Conservation (phyloP, 768 basidiomycete genomes). For the Butyriboletus loyo region DNA sequence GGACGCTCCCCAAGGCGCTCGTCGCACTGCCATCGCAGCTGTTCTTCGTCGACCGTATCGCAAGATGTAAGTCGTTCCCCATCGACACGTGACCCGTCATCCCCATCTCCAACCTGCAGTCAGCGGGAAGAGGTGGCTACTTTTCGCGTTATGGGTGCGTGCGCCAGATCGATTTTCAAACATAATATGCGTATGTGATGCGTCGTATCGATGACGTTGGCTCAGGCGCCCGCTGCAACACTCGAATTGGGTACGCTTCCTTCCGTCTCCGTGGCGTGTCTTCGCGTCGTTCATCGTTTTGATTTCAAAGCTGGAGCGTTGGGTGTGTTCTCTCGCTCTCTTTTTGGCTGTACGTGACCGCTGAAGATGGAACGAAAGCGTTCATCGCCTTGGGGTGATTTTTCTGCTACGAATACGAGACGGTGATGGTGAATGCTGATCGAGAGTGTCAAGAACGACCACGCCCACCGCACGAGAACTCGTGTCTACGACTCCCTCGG, state of each 20-base stretch:
- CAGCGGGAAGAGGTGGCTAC: conserved; percentile 10
- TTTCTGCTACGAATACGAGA: background rate
- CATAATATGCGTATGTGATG: too few species aligned
- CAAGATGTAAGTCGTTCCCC: conserved; percentile 13
- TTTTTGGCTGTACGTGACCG: background rate
- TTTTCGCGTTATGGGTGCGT: conserved; percentile 16
- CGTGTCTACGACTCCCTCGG: conserved; percentile 3
- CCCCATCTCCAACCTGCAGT: conserved; percentile 3
- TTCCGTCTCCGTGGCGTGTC: background rate
- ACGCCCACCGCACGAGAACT: conserved; percentile 12
- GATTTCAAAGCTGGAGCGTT: conserved; percentile 7
- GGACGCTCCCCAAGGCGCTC: background rate
- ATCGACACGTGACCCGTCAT: background rate
- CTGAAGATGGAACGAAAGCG: conserved; percentile 7
- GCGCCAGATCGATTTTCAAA: too few species aligned
- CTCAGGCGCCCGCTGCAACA: conserved; percentile 14
- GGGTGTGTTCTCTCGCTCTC: conserved; percentile 4
- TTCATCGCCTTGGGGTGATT: conserved; percentile 14
- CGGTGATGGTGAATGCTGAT: conserved; percentile 2
- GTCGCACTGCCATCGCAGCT: conserved; percentile 18
- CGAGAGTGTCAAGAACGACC: conserved; percentile 7
- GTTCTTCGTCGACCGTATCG: conserved; percentile 19
- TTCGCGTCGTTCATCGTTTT: background rate
- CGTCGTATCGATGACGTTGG: conserved; percentile 3
- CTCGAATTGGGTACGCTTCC: conserved; percentile 14